These are phyloP conservation scores for Pelargonium nanum DNA, from an alignment of 345 rosid genomes.

Conservation along the genomic window DNA sequence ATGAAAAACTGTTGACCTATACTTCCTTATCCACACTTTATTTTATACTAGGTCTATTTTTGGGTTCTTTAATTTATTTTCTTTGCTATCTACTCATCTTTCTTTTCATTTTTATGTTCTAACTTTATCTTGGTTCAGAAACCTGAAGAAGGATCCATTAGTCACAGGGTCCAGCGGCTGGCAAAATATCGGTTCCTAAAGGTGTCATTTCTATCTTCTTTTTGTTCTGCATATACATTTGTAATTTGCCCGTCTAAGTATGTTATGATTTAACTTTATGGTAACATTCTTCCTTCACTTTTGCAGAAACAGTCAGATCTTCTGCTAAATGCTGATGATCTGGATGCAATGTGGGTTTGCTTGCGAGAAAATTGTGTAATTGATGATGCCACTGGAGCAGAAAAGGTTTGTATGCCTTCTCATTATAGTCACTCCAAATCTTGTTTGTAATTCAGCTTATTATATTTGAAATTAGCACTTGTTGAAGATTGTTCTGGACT, in stretches of 20 bases:
- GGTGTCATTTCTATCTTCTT: slow-evolving; percentile 27
- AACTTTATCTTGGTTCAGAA: slow-evolving; percentile 49
- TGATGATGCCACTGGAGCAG: slow-evolving; percentile 99
- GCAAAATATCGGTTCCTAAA: slow-evolving; percentile 89
- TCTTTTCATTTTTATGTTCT: slow-evolving; percentile 1
- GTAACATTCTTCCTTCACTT: slow-evolving; percentile 15
- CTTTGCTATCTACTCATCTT: not conserved
- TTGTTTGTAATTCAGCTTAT: not conserved
- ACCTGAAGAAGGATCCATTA: slow-evolving; percentile 96
- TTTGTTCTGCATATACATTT: not conserved
- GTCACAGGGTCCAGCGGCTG: slow-evolving; percentile 83
- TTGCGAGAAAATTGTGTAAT: slow-evolving; percentile 97
- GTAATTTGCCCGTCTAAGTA: not conserved
- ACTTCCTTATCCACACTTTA: not conserved
- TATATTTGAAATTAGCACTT: not conserved
- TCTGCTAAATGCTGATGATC: slow-evolving; percentile 86
- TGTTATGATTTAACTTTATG: not conserved
- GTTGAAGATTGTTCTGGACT: not conserved
- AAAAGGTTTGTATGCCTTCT: slow-evolving; percentile 49
- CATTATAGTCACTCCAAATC: not conserved
- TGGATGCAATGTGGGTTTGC: slow-evolving; percentile 99
- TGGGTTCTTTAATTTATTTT: not conserved
- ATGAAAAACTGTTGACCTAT: not conserved
- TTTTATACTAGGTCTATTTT: not conserved
- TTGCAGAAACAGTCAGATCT: slow-evolving; percentile 97